Evolutionary conservation across 352 stramenopile genomes (phyloP).

Genomic region (Pythium grandisporangium): DNA sequence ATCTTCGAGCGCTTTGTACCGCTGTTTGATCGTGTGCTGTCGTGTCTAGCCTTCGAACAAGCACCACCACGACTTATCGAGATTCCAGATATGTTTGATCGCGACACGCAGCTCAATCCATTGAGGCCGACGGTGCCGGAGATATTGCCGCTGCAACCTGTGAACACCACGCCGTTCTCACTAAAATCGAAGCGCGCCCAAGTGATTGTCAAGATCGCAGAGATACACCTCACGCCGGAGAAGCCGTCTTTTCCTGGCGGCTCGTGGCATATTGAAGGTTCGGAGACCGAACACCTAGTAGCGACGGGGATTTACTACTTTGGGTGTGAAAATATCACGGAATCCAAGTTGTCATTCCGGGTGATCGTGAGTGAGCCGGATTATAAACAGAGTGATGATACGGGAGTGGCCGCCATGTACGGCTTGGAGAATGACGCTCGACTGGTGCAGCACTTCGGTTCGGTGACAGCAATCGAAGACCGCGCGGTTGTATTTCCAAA

Average conservation of each 20-base stretch:
- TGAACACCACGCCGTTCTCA: background rate
- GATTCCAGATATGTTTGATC: slow-evolving; percentile 3
- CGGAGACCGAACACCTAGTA: slow-evolving; percentile 18
- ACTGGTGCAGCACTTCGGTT: slow-evolving; percentile 8
- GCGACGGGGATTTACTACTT: slow-evolving; percentile 27
- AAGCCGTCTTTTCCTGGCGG: slow-evolving; percentile 16
- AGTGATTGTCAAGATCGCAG: slow-evolving; percentile 27
- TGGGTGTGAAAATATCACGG: slow-evolving; percentile 22
- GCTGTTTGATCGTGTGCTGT: slow-evolving; percentile 17
- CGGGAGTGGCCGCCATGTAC: slow-evolving; percentile 9
- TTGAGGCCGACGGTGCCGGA: slow-evolving; percentile 10
- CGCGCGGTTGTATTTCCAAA: slow-evolving; percentile 22
- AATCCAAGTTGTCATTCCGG: slow-evolving; percentile 20
- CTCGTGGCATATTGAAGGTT: slow-evolving; percentile 21
- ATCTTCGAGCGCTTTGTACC: slow-evolving; percentile 22
- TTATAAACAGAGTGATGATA: slow-evolving; percentile 8
- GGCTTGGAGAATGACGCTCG: slow-evolving; percentile 3
- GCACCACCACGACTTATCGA: background rate
- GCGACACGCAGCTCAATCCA: slow-evolving; percentile 7
- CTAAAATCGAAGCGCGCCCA: slow-evolving; percentile 11
- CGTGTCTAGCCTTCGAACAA: background rate
- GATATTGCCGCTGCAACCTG: background rate
- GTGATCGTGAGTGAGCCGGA: slow-evolving; percentile 8
- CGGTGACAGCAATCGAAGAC: slow-evolving; percentile 3
- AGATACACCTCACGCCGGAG: slow-evolving; percentile 21